A percentile compares a stretch with the other conserved stretches of the same genome.
Conservation (phyloP, 805 yeast genomes). For the Yamadazyma nakazawae region DNA sequence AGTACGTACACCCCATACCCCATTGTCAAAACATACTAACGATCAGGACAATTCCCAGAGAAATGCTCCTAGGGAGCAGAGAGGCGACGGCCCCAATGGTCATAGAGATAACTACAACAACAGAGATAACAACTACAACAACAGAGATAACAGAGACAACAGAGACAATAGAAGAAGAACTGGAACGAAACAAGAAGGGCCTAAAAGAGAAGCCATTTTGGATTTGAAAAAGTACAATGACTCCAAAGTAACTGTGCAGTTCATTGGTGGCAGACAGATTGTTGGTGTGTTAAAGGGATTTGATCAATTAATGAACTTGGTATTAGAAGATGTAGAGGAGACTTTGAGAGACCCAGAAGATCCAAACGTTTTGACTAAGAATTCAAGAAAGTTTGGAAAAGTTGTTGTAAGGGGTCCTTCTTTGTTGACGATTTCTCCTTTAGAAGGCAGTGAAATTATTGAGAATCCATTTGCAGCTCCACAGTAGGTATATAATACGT, state of each 20-base stretch:
- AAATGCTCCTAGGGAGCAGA: slow-evolving; percentile 1
- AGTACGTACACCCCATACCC: background rate
- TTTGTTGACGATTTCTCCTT: slow-evolving; percentile 69
- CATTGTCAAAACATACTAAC: slow-evolving; percentile 1
- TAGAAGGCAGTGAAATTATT: slow-evolving; percentile 66
- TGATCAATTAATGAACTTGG: slow-evolving; percentile 78
- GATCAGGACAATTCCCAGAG: background rate
- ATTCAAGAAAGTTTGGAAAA: slow-evolving; percentile 67
- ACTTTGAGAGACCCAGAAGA: slow-evolving; percentile 65
- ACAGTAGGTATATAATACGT: background rate
- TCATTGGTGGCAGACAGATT: slow-evolving; percentile 84
- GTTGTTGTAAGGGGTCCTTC: slow-evolving; percentile 87
- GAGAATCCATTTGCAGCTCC: slow-evolving; percentile 56
- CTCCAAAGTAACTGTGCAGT: slow-evolving; percentile 67
- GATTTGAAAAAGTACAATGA: slow-evolving; percentile 77
- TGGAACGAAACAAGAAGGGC: slow-evolving; percentile 52
- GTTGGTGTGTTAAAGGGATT: slow-evolving; percentile 79
- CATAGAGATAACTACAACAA: background rate
- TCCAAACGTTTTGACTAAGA: slow-evolving; percentile 47
- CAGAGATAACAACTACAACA: background rate
- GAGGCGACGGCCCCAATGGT: background rate
- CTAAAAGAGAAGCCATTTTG: slow-evolving; percentile 86
- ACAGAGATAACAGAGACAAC: slow-evolving; percentile 8
- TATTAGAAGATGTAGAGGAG: slow-evolving; percentile 69
- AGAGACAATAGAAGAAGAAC: slow-evolving; percentile 19